Percentiles rank a stretch among this genome's conserved stretches.
phyloP scores from a whole-genome alignment of 768 basidiomycete genomes.

The Mycena amicta region DNA sequence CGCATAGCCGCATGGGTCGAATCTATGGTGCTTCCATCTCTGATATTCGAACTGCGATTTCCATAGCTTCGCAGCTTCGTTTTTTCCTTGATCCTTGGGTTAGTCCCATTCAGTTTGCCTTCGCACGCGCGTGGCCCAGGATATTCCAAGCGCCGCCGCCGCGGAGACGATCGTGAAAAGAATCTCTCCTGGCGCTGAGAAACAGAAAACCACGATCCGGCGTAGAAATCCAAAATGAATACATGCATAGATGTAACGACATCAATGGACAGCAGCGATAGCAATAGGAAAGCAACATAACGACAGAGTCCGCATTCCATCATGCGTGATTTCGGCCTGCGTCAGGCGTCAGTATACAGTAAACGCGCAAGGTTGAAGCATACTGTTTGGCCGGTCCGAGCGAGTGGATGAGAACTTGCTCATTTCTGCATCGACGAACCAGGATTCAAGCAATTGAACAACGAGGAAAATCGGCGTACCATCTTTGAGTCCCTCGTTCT shows the following conservation, averaged over 20 bases:
- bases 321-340: neutral
- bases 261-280: neutral
- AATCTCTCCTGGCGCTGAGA: too few species aligned
- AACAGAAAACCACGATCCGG: neutral
- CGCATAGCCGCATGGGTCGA: neutral
- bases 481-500: slow-evolving; percentile 12
- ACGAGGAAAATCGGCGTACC: neutral
- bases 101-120: neutral
- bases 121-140: neutral
- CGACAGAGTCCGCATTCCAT: too few species aligned
- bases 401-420: neutral
- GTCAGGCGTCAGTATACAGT: neutral
- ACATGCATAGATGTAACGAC: neutral
- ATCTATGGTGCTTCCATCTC: neutral
- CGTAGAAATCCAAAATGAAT: neutral
- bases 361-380: neutral
- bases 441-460: neutral
- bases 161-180: neutral
- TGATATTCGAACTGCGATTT: neutral
- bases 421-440: neutral
- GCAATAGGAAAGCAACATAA: neutral
- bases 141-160: neutral
- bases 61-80: neutral
- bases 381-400: neutral
- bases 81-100: neutral